Evolutionary conservation across 495 filamentous ascomycete species (phyloP), one percentile per base, ranked within the genome.

Genomic region (Corynascus novoguineensis): DNA sequence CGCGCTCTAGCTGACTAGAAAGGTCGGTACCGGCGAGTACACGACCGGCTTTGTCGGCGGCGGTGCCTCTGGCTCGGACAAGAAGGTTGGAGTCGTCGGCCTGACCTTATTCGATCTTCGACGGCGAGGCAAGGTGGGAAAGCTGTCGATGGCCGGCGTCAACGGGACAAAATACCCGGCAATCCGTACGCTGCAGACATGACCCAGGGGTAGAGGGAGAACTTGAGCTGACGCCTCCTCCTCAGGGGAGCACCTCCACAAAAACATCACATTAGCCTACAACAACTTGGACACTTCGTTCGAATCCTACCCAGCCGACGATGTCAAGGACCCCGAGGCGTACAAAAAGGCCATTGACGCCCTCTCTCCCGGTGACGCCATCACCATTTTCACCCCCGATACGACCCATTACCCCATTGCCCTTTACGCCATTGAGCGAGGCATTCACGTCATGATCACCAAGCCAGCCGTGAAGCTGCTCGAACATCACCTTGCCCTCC

Each of bases 351-450:
- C 92, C 52, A 96, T 97, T 66, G 88, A 97, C 68, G 83, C 85
- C 22, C 78, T 97, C 35, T 81, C 83, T 40, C 82, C 84, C 7
- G 92, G 90, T 50, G 89, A 89, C 57, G 92, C 90, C 49, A 92
- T 97, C 73, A 97, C 92, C 10, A 95, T 97, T 71, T 97, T 97
- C 81, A 96, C 92, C 3, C 92, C 92, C 0, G 92, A 97, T 68
- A 86, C 89, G 1, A 96, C 91, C 2, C 92, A 97, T 70, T 96
- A 85, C 71, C 87, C 89, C n/a, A 96, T 97, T 63, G 92, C 92
- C 3, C 75, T 96, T 15, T 96, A 97, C 64, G 92, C 92, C 37
- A 91, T 96, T 68, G 81, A 91, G 67, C 85, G 87, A 48, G 81
- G 81, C 31, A 84, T 92, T 71, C 92, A 97, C 71, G 90, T 96